Conservation (phyloP, 2,329 filamentous ascomycete genomes). For the Sclerotiophoma versabilis region DNA sequence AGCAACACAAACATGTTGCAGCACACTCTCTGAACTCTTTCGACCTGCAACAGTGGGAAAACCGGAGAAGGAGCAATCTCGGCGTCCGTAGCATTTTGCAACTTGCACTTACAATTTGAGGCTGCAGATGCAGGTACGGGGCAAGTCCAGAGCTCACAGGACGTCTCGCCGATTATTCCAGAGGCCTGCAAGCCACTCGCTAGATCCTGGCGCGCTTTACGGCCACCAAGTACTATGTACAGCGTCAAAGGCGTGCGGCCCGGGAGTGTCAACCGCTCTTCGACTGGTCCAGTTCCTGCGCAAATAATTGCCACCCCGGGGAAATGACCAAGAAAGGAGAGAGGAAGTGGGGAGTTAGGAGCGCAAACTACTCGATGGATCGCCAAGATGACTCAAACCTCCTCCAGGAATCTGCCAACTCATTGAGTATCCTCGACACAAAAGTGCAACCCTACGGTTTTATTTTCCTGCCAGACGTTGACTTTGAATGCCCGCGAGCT, state of each 20-base stretch:
- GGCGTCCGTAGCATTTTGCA: background rate
- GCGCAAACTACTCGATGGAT: conserved; percentile 4
- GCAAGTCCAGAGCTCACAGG: conserved; percentile 4
- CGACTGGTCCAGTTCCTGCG: conserved; percentile 25
- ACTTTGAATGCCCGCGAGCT: conserved; percentile 8
- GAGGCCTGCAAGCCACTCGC: conserved; percentile 6
- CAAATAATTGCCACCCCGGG: conserved; percentile 23
- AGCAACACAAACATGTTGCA: conserved; percentile 19
- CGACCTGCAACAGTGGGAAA: background rate
- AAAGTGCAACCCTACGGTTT: background rate
- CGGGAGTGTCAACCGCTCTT: conserved; percentile 21
- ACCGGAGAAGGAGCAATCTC: background rate
- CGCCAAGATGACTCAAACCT: background rate
- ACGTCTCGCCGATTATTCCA: background rate
- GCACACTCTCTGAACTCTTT: background rate
- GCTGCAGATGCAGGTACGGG: conserved; percentile 10
- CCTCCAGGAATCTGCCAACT: background rate
- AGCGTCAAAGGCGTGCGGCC: conserved; percentile 22
- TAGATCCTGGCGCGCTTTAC: background rate
- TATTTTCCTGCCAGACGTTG: background rate
- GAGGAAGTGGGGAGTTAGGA: conserved; percentile 25
- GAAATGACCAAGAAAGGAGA: conserved; percentile 31
- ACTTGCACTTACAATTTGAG: background rate
- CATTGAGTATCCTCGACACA: background rate
- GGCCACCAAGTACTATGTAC: conserved; percentile 12